Evolutionary conservation across 2,329 filamentous ascomycete genomes (phyloP), one percentile per base, ranked within the genome.

Genomic region (Curvularia eragrostidis): DNA sequence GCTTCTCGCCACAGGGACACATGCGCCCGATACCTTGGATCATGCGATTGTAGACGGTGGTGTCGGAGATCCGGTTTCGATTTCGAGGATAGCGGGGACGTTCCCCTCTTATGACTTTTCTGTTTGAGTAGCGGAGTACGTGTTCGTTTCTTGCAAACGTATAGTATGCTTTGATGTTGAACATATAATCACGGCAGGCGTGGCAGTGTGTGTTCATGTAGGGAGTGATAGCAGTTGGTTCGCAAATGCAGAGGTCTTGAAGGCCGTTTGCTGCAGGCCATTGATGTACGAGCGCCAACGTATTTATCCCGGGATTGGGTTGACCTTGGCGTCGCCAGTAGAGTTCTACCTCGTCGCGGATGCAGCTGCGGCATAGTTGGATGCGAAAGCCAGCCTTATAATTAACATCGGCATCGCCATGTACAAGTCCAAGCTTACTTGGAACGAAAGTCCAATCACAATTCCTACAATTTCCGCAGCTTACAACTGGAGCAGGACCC

Each of bases 271-370:
- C 23, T 13, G 7, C 10, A 30, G 48, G 38, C 48, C 48, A 51
- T 43, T 34, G 48, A 12, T 8, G 26, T 43, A 32, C 38, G 6
- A n/a, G 5, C 9, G 5, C 36, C 26, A 19, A 18, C 6, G 6
- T 18, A n/a, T 8, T 28, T 18, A 18, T 46, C 15, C 32, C 12
- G 12, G 34, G 42, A 3, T 21, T 5, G 5, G 21, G 10, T 46
- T 23, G 44, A 18, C 53, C 39, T 38, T 50, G 47, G 15, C 53
- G 53, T 8, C 18, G 7, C 53, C 53, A 55, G 23, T 55, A 55
- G 8, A 55, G 39, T 32, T 55, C 53, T 21, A 55, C 39, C 41
- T 55, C 53, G 8, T 51, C 53, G 3, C 32, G 30, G 30, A 55
- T 55, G 12, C 53, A 55, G 9, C 39, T 15, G 3, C 6, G 47